Conservation (phyloP, 495 filamentous ascomycete genomes). For the Opeltia flavorubescens region DNA sequence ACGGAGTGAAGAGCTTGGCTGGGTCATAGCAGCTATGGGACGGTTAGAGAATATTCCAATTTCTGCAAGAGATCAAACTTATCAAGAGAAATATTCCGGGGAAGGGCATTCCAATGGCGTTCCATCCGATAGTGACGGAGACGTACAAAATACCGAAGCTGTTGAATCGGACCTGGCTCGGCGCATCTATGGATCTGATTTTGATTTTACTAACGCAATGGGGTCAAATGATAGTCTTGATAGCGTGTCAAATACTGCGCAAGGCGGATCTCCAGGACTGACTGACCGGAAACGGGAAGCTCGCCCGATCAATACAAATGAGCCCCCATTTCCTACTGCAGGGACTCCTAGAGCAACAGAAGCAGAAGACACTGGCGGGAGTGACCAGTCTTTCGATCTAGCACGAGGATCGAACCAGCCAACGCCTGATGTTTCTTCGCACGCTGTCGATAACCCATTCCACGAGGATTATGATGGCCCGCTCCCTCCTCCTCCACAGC, state of each 20-base stretch:
- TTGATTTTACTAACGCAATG: not conserved
- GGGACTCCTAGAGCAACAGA: not conserved
- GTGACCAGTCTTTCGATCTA: not conserved
- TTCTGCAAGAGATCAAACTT: not conserved
- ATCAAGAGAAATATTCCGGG: not conserved
- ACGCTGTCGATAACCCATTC: constrained; percentile 4
- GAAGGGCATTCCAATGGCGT: not conserved
- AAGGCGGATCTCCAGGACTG: not conserved
- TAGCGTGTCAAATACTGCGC: not conserved
- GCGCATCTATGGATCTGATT: not conserved
- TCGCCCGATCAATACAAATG: not conserved
- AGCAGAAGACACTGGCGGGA: not conserved
- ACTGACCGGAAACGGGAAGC: not conserved
- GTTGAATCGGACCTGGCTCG: not conserved
- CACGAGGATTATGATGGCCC: constrained; percentile 6
- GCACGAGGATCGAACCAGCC: not conserved
- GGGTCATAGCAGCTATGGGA: constrained; percentile 28
- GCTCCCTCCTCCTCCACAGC: not conserved
- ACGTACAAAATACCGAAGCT: not conserved
- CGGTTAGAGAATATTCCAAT: constrained; percentile 10
- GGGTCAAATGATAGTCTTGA: not conserved
- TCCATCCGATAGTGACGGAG: not conserved
- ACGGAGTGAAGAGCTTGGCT: constrained; percentile 38
- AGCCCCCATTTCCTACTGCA: not conserved
- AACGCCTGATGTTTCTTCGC: not conserved